Evolutionary conservation across 2,329 filamentous ascomycete genomes (phyloP), one percentile per base, ranked within the genome.

Genomic region (Penicillium sp.): DNA sequence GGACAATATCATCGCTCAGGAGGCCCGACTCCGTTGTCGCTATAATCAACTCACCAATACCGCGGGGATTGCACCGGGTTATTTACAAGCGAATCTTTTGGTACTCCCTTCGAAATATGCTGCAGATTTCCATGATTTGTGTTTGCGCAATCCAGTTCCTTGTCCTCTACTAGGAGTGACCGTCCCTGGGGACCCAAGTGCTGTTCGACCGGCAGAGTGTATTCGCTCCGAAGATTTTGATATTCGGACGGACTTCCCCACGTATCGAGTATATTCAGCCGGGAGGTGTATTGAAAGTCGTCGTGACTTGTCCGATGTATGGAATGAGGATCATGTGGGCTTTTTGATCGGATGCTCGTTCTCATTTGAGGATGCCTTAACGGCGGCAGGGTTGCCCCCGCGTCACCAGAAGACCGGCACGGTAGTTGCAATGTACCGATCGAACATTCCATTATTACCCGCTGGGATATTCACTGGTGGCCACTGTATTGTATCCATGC

Each of bases 331-430:
- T 59, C 82, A 88, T 60, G 79, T 85, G 25, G 85, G 77, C 0
- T 88, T 86, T 63, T 67, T 87, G 42, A 81, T 88, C 57, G 85
- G 84, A 9, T 88, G 85, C 65, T 84, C 80, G 1, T 87, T 81
- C 74, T 83, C 79, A 60, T 88, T 88, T 64, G 85, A 87, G 67
- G 70, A 76, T 3, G 84, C 83, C 3, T 76, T 88, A 23, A 64
- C 69, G 0, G 68, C 64, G 0, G 79, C 80, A 0, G 81, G 80
- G 0, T 69, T 88, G 6, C 60, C 73, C 7, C 80, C 84, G 2
- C 74, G 78, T 3, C 83, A 88, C 62, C 70, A 77, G 5, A 54
- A 69, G 3, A 72, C 78, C 18, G 66, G 69, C 38, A 75, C 80
- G 31, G 83, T 82, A 55, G 82, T 86, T 2, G 73, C 83, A 13